Evolutionary conservation across 2,329 filamentous ascomycete species (phyloP), one percentile per base, ranked within the genome.

Genomic region (Arthroderma sp.): DNA sequence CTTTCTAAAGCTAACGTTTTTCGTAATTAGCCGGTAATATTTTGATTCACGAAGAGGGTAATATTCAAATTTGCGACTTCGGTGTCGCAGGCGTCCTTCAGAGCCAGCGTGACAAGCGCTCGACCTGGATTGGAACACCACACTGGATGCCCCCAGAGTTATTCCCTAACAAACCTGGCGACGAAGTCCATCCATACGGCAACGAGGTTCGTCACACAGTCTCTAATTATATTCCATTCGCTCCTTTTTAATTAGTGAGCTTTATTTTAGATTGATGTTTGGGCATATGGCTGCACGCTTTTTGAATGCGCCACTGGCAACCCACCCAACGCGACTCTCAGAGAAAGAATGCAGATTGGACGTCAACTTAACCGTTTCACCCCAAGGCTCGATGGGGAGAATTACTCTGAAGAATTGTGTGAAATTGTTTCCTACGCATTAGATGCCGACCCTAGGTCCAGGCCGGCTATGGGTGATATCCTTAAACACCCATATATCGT

Each of bases 131-230:
- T 54, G 82, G 82, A 23, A 85, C 82, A 2, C 80, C 81, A 2
- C 79, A 84, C 64, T 85, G 81, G 79, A 84, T 85, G 81, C 79
- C 82, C 4, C 81, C 79, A 3, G 82, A 85, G 65, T 74, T 84
- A 66, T 77, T 77, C 60, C 64, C 70, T 47, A 67, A 65, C 47
- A 65, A 66, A 2, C 65, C 66, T 8, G 61, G 59, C 4, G 47
- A 51, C 19, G 69, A 71, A 56, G 72, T 69, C 6, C 72, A 74
- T 55, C 68, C 73, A 54, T 77, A 77, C 58, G 73, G 74, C 11
- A 76, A 74, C 58, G 76, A 78, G 63, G 73, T 74, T 58, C 63
- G 70, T 63, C 15, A 8, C 25, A 44, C n/a, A n/a, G 17, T 23
- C n/a, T 8, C n/a, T 23, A n/a, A 13, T 58, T 28, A n/a, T 47